Conservation (phyloP, 2,329 filamentous ascomycete species). For the Cyphellophora attinorum region DNA sequence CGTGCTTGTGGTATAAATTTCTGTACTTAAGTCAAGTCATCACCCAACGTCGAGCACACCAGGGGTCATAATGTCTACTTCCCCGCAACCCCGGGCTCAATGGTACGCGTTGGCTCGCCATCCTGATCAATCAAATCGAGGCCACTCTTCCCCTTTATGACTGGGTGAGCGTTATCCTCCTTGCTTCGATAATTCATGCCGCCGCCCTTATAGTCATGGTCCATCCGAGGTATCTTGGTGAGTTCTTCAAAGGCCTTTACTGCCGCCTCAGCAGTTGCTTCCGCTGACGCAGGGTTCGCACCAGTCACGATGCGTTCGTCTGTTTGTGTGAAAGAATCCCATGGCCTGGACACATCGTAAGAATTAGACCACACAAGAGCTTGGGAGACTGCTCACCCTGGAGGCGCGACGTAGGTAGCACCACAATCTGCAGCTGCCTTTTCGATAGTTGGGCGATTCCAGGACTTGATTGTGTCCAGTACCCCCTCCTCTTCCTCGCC, state of each 20-base stretch:
- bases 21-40: too few species aligned
- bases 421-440: conserved; percentile 20
- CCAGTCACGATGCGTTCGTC: conserved; percentile 29
- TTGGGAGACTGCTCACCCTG: not conserved
- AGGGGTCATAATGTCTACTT: too few species aligned
- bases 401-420: conserved; percentile 21
- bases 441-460: conserved; percentile 25
- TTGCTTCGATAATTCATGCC: not conserved
- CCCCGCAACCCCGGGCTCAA: too few species aligned
- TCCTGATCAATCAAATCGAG: too few species aligned
- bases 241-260: conserved; percentile 20
- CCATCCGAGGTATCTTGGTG: not conserved
- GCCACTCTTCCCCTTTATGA: too few species aligned
- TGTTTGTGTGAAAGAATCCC: conserved; percentile 19
- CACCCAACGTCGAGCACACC: too few species aligned
- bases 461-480: conserved; percentile 24
- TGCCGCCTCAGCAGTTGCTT: conserved; percentile 23
- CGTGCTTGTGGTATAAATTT: too few species aligned
- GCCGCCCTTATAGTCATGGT: not conserved
- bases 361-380: not conserved
- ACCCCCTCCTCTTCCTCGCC: conserved; percentile 26
- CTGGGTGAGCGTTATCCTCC: not conserved
- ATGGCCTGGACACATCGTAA: conserved; percentile 4
- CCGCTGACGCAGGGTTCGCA: conserved; percentile 25
- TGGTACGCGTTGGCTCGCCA: too few species aligned